phyloP scores from a whole-genome alignment of 2,329 filamentous ascomycete genomes.

The Didymella pomorum region DNA sequence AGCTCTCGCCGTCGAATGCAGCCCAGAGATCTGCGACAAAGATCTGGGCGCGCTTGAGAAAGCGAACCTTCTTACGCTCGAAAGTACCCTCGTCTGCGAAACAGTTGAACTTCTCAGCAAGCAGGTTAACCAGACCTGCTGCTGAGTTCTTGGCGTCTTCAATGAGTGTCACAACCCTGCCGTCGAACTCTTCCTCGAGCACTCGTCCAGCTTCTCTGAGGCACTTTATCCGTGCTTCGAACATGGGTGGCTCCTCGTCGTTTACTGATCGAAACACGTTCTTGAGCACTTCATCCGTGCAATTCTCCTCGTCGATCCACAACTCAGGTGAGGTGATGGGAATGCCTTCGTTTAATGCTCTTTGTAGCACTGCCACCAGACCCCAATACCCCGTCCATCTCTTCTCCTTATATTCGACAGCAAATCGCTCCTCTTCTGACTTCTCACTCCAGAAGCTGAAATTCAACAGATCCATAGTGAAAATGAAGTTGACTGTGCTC shows the following conservation, averaged over 20 bases:
- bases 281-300: constrained; percentile 74
- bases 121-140: constrained; percentile 81
- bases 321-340: constrained; percentile 89
- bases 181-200: constrained; percentile 79
- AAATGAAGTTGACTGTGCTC: constrained; percentile 86
- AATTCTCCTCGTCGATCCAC: constrained; percentile 80
- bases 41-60: constrained; percentile 95
- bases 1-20: constrained; percentile 82
- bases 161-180: constrained; percentile 77
- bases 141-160: constrained; percentile 79
- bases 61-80: constrained; percentile 76
- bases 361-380: constrained; percentile 83
- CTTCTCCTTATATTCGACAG: constrained; percentile 80
- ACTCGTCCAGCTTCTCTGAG: constrained; percentile 84
- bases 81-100: constrained; percentile 84
- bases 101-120: constrained; percentile 82
- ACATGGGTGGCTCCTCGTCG: constrained; percentile 84
- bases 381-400: constrained; percentile 97
- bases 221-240: constrained; percentile 78
- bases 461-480: constrained; percentile 95
- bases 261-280: constrained; percentile 88
- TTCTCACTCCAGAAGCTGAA: constrained; percentile 95
- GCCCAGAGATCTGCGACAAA: constrained; percentile 97
- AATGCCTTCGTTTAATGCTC: constrained; percentile 88
- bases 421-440: constrained; percentile 75